phyloP scores from a whole-genome alignment of 140 eudicot species.

The Stevia rebaudiana region DNA sequence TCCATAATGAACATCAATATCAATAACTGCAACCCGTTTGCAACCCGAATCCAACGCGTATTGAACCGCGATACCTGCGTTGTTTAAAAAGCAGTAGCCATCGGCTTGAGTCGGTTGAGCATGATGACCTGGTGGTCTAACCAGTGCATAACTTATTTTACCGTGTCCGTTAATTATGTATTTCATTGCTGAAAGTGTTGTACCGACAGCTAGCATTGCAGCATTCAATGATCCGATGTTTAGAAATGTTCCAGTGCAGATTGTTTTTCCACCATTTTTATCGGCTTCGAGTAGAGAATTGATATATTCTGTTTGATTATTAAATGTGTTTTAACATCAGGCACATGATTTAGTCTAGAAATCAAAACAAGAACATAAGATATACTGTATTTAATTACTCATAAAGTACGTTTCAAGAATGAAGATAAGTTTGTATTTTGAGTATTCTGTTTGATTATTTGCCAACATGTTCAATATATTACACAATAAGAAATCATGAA shows the following conservation, averaged over 20 bases:
- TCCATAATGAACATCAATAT: conserved; percentile 93
- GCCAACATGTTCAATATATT: background rate
- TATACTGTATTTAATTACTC: background rate
- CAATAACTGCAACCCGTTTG: conserved; percentile 60
- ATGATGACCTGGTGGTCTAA: conserved; percentile 98
- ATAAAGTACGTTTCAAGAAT: background rate
- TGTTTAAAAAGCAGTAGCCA: conserved; percentile 89
- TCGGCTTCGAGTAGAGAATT: conserved; percentile 67
- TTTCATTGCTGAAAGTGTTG: conserved; percentile 76
- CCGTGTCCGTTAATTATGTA: conserved; percentile 60
- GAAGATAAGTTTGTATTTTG: background rate
- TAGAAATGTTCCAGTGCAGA: conserved; percentile 67
- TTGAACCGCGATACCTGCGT: conserved; percentile 85
- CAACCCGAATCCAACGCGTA: conserved; percentile 61
- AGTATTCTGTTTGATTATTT: too few species aligned
- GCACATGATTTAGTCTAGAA: conserved; percentile 2
- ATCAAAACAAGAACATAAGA: conserved; percentile 1
- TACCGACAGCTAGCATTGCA: conserved; percentile 88
- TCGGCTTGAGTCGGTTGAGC: conserved; percentile 97
- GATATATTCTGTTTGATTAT: conserved; percentile 54
- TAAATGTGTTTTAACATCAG: background rate
- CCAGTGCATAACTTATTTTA: conserved; percentile 68
- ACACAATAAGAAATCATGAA: background rate
- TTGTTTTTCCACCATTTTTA: conserved; percentile 39
- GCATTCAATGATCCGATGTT: conserved; percentile 87